Evolutionary conservation across 441 rosid species (phyloP).

Genomic region (Gossypium gossypioides): DNA sequence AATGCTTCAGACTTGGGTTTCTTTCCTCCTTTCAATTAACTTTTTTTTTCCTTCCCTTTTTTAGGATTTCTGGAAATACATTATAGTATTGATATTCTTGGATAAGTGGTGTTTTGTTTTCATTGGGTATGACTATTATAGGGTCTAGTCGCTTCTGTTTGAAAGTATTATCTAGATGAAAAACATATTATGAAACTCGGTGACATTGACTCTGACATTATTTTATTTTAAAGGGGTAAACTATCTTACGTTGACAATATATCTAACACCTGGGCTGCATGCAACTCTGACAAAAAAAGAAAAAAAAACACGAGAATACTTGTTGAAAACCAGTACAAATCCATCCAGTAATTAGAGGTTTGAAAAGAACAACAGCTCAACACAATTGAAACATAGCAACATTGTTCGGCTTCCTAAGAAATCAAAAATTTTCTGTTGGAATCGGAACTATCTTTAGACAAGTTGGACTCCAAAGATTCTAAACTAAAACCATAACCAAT

Average conservation of each 20-base stretch:
- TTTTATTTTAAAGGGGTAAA: too few species aligned
- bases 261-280: slow-evolving; percentile 1
- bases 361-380: background rate
- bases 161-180: background rate
- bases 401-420: background rate
- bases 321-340: background rate
- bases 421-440: slow-evolving; percentile 16
- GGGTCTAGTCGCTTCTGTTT: background rate
- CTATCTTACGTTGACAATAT: background rate
- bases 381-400: background rate
- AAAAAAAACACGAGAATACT: background rate
- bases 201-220: background rate
- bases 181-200: background rate
- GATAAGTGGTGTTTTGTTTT: background rate
- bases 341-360: background rate
- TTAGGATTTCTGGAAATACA: background rate
- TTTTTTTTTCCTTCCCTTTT: background rate
- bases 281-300: background rate
- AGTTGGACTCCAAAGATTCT: slow-evolving; percentile 28
- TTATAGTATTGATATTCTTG: background rate
- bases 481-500: slow-evolving; percentile 51
- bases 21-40: background rate
- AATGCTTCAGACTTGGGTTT: background rate
- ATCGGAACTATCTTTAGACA: slow-evolving; percentile 17
- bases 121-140: background rate